phyloP scores from a whole-genome alignment of 1,139 yeast genomes.

The Blastobotrys raffinosifermentans region DNA sequence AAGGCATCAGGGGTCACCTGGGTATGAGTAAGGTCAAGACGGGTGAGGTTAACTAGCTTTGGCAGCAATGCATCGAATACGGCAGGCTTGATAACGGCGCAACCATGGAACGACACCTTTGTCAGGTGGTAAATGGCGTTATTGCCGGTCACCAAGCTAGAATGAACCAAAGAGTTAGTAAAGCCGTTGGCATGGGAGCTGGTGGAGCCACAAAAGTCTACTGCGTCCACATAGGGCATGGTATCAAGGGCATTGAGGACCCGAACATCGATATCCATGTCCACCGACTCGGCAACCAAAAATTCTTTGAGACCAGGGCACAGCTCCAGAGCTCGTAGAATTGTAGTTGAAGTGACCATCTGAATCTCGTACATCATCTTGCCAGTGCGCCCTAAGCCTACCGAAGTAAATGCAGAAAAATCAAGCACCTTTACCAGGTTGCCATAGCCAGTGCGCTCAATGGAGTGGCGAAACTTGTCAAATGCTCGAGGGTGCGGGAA shows the following conservation, averaged over 20 bases:
- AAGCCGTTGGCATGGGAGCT: slow-evolving; percentile 67
- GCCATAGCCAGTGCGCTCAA: slow-evolving; percentile 51
- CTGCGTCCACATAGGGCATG: slow-evolving; percentile 54
- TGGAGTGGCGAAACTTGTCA: slow-evolving; percentile 59
- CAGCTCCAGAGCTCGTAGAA: slow-evolving; percentile 51
- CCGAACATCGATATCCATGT: slow-evolving; percentile 66
- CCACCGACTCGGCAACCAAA: slow-evolving; percentile 78
- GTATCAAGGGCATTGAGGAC: slow-evolving; percentile 56
- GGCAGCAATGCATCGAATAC: slow-evolving; percentile 55
- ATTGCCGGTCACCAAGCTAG: slow-evolving; percentile 15
- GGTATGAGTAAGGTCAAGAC: slow-evolving; percentile 80
- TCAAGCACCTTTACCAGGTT: slow-evolving; percentile 71
- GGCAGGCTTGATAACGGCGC: slow-evolving; percentile 64
- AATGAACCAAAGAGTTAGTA: slow-evolving; percentile 25
- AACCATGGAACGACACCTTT: slow-evolving; percentile 79
- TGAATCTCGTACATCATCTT: slow-evolving; percentile 88
- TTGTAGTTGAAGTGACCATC: slow-evolving; percentile 76
- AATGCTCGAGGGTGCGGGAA: slow-evolving; percentile 81
- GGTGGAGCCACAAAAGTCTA: slow-evolving; percentile 89
- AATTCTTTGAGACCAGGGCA: slow-evolving; percentile 70
- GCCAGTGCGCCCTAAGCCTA: slow-evolving; percentile 85
- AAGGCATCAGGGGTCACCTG: slow-evolving; percentile 57
- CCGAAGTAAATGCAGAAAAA: slow-evolving; percentile 82
- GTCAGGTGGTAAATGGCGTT: slow-evolving; percentile 31
- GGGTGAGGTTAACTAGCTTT: slow-evolving; percentile 50